These are phyloP conservation scores for Neopestalotiopsis clavispora DNA, from an alignment of 2,329 filamentous ascomycete genomes.

Conservation along the genomic window DNA sequence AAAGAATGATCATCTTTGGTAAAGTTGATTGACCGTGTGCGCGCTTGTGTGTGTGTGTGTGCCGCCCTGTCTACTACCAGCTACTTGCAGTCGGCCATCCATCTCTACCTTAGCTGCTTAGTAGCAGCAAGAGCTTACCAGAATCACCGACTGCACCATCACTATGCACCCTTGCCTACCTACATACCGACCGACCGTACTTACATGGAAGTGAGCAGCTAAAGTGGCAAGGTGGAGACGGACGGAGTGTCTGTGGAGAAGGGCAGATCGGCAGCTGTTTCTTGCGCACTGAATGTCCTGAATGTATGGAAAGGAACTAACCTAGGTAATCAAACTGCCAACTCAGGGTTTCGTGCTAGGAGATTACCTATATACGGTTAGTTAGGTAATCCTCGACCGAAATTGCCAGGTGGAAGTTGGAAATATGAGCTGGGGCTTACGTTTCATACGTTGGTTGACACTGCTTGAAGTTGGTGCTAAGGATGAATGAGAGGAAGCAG, in stretches of 20 bases:
- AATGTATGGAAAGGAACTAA: neutral
- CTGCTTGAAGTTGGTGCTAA: too few relatives aligned
- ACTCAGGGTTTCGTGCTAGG: conserved; percentile 9
- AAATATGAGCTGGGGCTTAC: too few relatives aligned
- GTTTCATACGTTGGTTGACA: too few relatives aligned
- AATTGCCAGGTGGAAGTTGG: too few relatives aligned
- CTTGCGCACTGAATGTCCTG: neutral
- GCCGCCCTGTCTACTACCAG: neutral
- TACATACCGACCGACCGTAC: neutral
- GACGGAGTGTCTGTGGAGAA: conserved; percentile 1
- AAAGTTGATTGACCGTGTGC: neutral
- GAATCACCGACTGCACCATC: too few relatives aligned
- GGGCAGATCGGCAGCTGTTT: neutral
- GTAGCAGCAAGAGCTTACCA: neutral
- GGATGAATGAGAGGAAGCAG: too few relatives aligned
- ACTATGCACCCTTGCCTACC: too few relatives aligned
- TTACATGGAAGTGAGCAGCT: neutral
- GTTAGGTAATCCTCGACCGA: too few relatives aligned
- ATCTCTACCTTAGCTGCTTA: neutral
- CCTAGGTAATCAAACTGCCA: neutral
- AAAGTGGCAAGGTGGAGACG: neutral
- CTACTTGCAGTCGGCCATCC: neutral
- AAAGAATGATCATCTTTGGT: neutral
- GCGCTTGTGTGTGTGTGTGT: neutral
- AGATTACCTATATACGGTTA: too few relatives aligned